A percentile compares a stretch with the other conserved stretches of the same genome.
Conservation (phyloP, 768 basidiomycete species). For the Xanthoconium stramineum region DNA sequence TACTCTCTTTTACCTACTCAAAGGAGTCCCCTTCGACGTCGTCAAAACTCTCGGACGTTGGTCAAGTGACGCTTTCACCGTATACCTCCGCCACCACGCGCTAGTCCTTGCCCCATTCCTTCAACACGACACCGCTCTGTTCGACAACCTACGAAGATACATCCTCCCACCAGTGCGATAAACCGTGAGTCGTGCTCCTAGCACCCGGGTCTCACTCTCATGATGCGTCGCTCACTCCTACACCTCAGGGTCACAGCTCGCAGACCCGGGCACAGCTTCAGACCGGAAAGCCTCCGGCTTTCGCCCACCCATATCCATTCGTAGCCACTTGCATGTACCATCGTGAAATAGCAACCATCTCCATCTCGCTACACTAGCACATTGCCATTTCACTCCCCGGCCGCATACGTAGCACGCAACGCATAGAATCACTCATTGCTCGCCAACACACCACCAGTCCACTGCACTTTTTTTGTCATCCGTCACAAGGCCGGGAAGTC, state of each 20-base stretch:
- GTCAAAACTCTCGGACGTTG: neutral
- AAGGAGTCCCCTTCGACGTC: neutral
- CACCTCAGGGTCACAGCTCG: neutral
- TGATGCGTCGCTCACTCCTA: neutral
- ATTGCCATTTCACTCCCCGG: too few relatives aligned
- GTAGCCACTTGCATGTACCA: too few relatives aligned
- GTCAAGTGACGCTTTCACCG: neutral
- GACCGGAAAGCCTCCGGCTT: too few relatives aligned
- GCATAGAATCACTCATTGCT: too few relatives aligned
- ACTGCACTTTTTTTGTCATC: too few relatives aligned
- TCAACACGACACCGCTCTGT: neutral
- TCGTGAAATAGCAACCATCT: too few relatives aligned
- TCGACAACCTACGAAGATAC: neutral
- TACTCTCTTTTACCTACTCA: neutral
- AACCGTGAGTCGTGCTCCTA: neutral
- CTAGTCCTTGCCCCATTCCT: neutral
- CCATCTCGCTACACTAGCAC: too few relatives aligned
- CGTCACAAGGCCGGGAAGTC: too few relatives aligned
- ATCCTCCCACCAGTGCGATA: neutral
- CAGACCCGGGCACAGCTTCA: neutral
- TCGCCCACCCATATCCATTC: too few relatives aligned
- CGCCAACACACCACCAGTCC: too few relatives aligned
- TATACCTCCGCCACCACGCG: neutral
- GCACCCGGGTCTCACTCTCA: neutral
- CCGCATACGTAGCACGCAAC: too few relatives aligned